A percentile compares a stretch with the other conserved stretches of the same genome.
Conservation (phyloP, 148 eudicot species). For the Chenopodium suecicum region DNA sequence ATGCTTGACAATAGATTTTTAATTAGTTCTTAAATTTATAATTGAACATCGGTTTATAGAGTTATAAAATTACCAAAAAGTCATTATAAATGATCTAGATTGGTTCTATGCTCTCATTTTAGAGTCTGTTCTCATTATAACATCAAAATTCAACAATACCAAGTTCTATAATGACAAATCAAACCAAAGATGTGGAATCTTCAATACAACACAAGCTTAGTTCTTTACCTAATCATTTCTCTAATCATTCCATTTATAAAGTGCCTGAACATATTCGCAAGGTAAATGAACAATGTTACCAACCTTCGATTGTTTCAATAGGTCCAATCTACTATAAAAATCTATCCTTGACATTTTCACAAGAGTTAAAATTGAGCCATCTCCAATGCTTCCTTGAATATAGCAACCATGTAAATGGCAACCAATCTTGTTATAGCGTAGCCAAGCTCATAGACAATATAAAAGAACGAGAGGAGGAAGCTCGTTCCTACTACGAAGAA, state of each 20-base stretch:
- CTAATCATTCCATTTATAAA: background rate
- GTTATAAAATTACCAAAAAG: too few relatives aligned
- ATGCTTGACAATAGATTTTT: too few relatives aligned
- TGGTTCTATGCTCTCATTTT: too few relatives aligned
- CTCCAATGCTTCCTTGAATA: background rate
- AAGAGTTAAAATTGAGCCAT: background rate
- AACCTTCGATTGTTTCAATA: slow-evolving; percentile 5
- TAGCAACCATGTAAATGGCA: background rate
- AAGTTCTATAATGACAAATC: background rate
- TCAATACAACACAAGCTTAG: background rate
- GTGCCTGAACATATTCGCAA: background rate
- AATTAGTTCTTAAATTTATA: too few relatives aligned
- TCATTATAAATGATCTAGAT: too few relatives aligned
- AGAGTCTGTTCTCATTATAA: too few relatives aligned
- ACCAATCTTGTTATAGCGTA: background rate
- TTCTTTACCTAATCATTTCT: background rate
- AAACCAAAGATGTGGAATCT: background rate
- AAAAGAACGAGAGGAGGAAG: slow-evolving; percentile 5
- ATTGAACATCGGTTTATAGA: too few relatives aligned
- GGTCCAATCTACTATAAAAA: slow-evolving; percentile 1
- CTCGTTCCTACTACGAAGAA: slow-evolving; percentile 17
- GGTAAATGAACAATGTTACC: background rate
- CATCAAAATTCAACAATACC: too few relatives aligned
- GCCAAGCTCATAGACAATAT: background rate
- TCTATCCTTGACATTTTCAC: background rate